Evolutionary conservation across 1,284 basidiomycete species (phyloP).

Genomic region (Moesziomyces globuligerus): DNA sequence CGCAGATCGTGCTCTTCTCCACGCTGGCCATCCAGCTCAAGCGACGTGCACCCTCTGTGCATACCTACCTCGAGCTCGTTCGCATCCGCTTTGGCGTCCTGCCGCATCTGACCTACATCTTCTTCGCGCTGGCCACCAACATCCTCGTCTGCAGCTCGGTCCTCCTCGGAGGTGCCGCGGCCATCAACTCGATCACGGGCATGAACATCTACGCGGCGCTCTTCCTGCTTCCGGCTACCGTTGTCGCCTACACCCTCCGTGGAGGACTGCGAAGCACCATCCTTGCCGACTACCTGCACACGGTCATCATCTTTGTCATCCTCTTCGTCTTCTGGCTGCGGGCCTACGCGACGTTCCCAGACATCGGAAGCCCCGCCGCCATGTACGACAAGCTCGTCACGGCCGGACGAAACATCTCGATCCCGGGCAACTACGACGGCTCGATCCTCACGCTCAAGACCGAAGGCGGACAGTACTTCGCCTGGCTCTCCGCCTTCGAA

Average conservation of each 20-base stretch:
- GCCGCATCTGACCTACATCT: constrained; percentile 56
- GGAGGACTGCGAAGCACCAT: constrained; percentile 55
- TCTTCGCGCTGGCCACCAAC: constrained; percentile 61
- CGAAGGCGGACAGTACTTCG: constrained; percentile 55
- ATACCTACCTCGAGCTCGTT: constrained; percentile 60
- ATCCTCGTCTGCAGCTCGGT: constrained; percentile 58
- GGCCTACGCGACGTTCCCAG: constrained; percentile 52
- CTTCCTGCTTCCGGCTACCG: constrained; percentile 52
- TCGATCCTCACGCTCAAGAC: constrained; percentile 52
- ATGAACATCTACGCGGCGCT: constrained; percentile 54
- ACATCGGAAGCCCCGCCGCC: constrained; percentile 47
- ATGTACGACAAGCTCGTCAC: constrained; percentile 52
- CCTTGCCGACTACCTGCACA: constrained; percentile 60
- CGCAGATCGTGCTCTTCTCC: constrained; percentile 58
- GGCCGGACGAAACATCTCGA: constrained; percentile 23
- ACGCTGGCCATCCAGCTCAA: constrained; percentile 60
- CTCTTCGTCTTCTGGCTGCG: constrained; percentile 54
- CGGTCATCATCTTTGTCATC: constrained; percentile 61
- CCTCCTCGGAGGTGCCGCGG: constrained; percentile 52
- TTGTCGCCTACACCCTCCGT: constrained; percentile 57
- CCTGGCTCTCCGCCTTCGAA: constrained; percentile 48
- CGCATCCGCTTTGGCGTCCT: constrained; percentile 50
- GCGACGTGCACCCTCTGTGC: constrained; percentile 51
- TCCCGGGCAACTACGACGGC: constrained; percentile 50
- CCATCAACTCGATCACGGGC: constrained; percentile 58